These are phyloP conservation scores for Neckera pumila DNA, from an alignment of 225 moss, liverwort and hornwort genomes.

Conservation along the genomic window DNA sequence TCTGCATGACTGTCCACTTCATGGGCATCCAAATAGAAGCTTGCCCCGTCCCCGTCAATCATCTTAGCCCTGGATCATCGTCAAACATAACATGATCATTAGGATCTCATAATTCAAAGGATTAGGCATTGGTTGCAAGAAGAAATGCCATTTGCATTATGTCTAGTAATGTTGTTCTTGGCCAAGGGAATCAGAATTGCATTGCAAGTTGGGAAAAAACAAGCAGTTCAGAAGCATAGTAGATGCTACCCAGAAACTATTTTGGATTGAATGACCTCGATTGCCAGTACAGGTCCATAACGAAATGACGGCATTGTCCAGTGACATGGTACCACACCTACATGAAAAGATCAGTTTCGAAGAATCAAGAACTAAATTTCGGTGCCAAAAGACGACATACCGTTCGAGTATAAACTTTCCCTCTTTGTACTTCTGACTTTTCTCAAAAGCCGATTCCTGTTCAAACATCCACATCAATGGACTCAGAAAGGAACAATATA, in stretches of 20 bases:
- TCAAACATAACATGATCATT: not conserved
- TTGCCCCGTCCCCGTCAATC: slow-evolving; percentile 43
- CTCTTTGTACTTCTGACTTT: slow-evolving; percentile 62
- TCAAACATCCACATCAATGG: not conserved
- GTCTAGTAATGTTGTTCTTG: not conserved
- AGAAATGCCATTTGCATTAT: not conserved
- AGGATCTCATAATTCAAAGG: not conserved
- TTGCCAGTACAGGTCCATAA: not conserved
- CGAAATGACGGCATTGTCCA: not conserved
- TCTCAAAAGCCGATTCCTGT: slow-evolving; percentile 59
- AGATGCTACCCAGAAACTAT: not conserved
- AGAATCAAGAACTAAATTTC: not conserved
- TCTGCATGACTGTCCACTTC: slow-evolving; percentile 54
- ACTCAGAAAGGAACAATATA: not conserved
- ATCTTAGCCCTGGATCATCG: slow-evolving; percentile 40
- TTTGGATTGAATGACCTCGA: not conserved
- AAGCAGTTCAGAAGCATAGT: not conserved
- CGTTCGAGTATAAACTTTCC: slow-evolving; percentile 64
- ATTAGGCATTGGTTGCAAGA: not conserved
- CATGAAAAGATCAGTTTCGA: not conserved
- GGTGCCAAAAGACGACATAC: slow-evolving; percentile 3
- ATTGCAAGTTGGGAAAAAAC: not conserved
- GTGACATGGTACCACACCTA: not conserved
- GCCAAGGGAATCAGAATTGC: not conserved
- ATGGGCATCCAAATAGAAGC: slow-evolving; percentile 50